Evolutionary conservation across 225 moss, liverwort and hornwort genomes (phyloP).

Genomic region (Antitrichia curtipendula): DNA sequence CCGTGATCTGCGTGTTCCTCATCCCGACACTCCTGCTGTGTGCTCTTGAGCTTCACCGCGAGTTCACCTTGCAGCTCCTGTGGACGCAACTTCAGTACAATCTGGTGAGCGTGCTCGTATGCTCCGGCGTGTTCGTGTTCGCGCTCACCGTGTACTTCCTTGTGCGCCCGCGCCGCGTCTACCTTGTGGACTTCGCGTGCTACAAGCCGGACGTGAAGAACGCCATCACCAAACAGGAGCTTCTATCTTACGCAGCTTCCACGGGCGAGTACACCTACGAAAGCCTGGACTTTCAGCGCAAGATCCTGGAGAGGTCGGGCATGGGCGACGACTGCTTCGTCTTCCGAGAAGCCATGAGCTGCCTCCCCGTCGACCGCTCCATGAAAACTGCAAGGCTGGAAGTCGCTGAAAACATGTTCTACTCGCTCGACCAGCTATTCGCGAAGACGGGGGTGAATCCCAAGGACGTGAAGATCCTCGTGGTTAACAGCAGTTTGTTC

Average conservation of each 20-base stretch:
- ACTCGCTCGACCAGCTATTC: conserved; percentile 29
- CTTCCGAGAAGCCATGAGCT: not conserved
- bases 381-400: not conserved
- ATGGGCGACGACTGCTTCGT: conserved; percentile 18
- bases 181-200: conserved; percentile 37
- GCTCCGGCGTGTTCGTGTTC: conserved; percentile 8
- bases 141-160: conserved; percentile 21
- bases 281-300: conserved; percentile 32
- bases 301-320: conserved; percentile 37
- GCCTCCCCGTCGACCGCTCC: not conserved
- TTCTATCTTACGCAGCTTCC: not conserved
- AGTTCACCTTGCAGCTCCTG: conserved; percentile 15
- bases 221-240: conserved; percentile 5
- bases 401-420: conserved; percentile 13
- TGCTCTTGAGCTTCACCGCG: conserved; percentile 42
- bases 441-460: conserved; percentile 25
- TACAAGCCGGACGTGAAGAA: conserved; percentile 7
- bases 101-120: conserved; percentile 12
- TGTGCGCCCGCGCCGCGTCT: conserved; percentile 26
- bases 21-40: conserved; percentile 42
- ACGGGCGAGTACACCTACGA: conserved; percentile 1
- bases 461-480: conserved; percentile 24
- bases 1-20: conserved; percentile 27
- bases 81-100: conserved; percentile 68
- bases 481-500: conserved; percentile 38